Base-by-base conservation (phyloP, 768 basidiomycete species). In the Rhizopogon vulgaris region DNA sequence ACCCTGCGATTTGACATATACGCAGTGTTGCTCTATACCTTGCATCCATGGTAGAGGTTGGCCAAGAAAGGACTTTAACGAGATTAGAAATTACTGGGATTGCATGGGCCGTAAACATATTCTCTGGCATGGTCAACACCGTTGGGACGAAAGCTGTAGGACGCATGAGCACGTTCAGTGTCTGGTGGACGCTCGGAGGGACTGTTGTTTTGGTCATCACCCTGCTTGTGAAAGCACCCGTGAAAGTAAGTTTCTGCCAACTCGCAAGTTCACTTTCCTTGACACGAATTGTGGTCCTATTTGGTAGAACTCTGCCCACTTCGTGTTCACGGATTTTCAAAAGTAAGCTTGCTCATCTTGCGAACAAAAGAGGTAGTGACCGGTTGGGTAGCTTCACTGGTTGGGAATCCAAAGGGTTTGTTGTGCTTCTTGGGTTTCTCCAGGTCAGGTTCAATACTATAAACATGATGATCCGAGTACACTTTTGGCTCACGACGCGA, bases 101-200 rank as follows among this genome's bases (percentile, higher is more conserved):
- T 43, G 79, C 79, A 11, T 82, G 80, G 80, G 78, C 71, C 6
- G 72, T 82, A 39, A 81, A 82, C 58, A 73, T 83, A 18, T 60
- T 68, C 6, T 80, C 77, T 12, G 81, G 81, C 0, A 62, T 79
- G 42, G 64, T 82, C 52, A 82, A 82, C 58, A 80, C 76, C 2
- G 57, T 78, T 17, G 81, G 81, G 1, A 81, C 80, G 22, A 78
- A 77, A 54, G 79, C 76, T 4, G 78, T 82, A 28, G 79, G 78
- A 1, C 69, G 71, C 3, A 76, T 80, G 76, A 79, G 79, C 54
- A 63, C 72, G 14, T 75, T 80, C 63, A 78, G 76, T 54, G 67
- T 82, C 25, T 82, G 79, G 79, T 82, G 79, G 80, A 83, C 79
- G 11, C 66, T 82, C 1, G 78, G 78, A 25, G 80, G 79, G 12